Evolutionary conservation across 495 filamentous ascomycete species (phyloP).

Genomic region (Penicillium parvum): DNA sequence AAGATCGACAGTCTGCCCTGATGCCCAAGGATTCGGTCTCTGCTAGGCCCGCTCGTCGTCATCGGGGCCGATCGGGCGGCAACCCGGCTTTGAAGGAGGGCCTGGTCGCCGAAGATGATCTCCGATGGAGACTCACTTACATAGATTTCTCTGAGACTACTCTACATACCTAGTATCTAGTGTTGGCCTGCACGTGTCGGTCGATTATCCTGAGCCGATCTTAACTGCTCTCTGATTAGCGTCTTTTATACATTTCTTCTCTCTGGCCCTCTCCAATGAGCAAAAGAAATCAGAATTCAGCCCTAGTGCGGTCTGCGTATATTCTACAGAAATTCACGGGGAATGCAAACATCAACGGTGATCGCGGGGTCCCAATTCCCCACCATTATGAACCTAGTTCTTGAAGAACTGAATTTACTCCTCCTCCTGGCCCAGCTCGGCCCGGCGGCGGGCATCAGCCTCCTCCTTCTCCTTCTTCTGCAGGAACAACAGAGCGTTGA

Average conservation of each 20-base stretch:
- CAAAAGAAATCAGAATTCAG: slow-evolving; percentile 20
- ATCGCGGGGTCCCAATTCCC: slow-evolving; percentile 6
- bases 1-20: not conserved
- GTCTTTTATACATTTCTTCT: not conserved
- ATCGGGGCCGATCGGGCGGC: slow-evolving; percentile 6
- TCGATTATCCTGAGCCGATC: no score
- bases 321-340: slow-evolving; percentile 35
- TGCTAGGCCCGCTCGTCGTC: slow-evolving; percentile 3
- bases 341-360: slow-evolving; percentile 29
- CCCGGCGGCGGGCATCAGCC: slow-evolving; percentile 48
- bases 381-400: not conserved
- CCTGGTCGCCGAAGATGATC: not conserved
- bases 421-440: slow-evolving; percentile 38
- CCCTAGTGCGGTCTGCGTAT: slow-evolving; percentile 30
- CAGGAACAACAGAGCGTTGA: slow-evolving; percentile 57
- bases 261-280: slow-evolving; percentile 7
- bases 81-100: not conserved
- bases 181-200: no score
- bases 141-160: no score
- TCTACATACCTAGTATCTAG: no score
- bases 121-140: no score
- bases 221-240: no score
- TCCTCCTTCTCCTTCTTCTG: slow-evolving; percentile 62
- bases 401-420: slow-evolving; percentile 38
- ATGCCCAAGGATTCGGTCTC: slow-evolving; percentile 1